A percentile compares a stretch with the other conserved stretches of the same genome.
Conservation (phyloP, 2,329 filamentous ascomycete species). For the Parastagonospora avenae region DNA sequence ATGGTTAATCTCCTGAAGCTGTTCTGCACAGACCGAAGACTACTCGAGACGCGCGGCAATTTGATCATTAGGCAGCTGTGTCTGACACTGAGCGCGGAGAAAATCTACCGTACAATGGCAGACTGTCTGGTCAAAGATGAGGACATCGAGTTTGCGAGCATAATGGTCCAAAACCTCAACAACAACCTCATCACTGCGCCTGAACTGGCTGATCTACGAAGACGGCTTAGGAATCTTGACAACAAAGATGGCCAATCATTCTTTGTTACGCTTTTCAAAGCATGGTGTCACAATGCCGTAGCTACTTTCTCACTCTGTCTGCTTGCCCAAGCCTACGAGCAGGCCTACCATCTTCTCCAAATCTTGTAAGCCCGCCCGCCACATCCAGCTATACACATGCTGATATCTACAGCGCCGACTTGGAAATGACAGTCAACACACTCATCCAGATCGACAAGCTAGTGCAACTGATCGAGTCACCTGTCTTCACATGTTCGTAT, state of each 20-base stretch:
- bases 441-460: constrained; percentile 99
- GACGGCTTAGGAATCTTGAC: constrained; percentile 87
- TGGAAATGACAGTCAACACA: constrained; percentile 99
- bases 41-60: constrained; percentile 91
- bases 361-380: constrained; percentile 72
- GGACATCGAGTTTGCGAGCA: constrained; percentile 97
- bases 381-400: constrained; percentile 12
- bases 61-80: constrained; percentile 96
- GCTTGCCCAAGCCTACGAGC: constrained; percentile 95
- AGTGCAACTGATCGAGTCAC: constrained; percentile 93
- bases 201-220: constrained; percentile 87
- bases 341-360: constrained; percentile 93
- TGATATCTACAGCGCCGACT: constrained; percentile 71
- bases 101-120: constrained; percentile 93
- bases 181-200: constrained; percentile 98
- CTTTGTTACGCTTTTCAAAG: constrained; percentile 91
- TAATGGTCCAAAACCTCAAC: constrained; percentile 99
- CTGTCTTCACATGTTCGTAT: constrained; percentile 89
- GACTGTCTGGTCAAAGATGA: constrained; percentile 98
- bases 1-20: constrained; percentile 96
- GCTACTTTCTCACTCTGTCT: constrained; percentile 96
- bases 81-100: constrained; percentile 87
- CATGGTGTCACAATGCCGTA: constrained; percentile 98
- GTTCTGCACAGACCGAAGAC: constrained; percentile 89
- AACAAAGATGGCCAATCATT: constrained; percentile 94